Evolutionary conservation across 352 stramenopile species (phyloP), one percentile per base, ranked within the genome.

Genomic region (Pilasporangium apinafurcum): DNA sequence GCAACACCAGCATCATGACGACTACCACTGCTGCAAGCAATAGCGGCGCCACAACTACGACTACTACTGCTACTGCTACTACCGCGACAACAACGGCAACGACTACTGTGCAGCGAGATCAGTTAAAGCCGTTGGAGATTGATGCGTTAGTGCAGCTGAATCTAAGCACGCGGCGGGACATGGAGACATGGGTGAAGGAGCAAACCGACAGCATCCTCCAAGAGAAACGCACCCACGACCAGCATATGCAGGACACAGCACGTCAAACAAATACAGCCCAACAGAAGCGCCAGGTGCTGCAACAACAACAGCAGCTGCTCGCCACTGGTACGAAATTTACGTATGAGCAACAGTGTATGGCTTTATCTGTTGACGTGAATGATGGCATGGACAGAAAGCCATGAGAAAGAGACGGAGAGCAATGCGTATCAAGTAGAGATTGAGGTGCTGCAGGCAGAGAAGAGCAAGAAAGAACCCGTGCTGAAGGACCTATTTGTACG

Each of bases 401-500:
- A 72, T 10, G 51, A 73, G 14, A 77, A 83, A 41, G 69, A 83
- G 53, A 65, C 56, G n/a, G 56, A 69, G 34, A 47, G 86, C 30
- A 74, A 59, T 18, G 57, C 60, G 13, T 68, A 72, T 36, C 52
- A 86, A 38, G 60, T 84, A 42, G 76, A 88, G 58, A 83, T 88
- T 40, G 68, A 86, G 38, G 64, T 86, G 40, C 38, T 87, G 44
- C 59, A 82, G 59, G 42, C n/a, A 6, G 51, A 44, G 44, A 48
- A 48, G 14, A 31, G 22, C 38, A 32, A 45, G 42, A 28, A 35
- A 5, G 25, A 53, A 28, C 18, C 26, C 41, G 35, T 26, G 17
- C 39, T 86, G n/a, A 78, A 80, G 38, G 51, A 81, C 22, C 51
- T 88, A 3, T 80, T 88, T 27, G 56, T 66, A 32, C 65, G 53